Percentiles rank a stretch among this genome's conserved stretches.
These are phyloP conservation scores for Chenopodium quinoa DNA, from an alignment of 148 eudicot species.

Conservation along the genomic window DNA sequence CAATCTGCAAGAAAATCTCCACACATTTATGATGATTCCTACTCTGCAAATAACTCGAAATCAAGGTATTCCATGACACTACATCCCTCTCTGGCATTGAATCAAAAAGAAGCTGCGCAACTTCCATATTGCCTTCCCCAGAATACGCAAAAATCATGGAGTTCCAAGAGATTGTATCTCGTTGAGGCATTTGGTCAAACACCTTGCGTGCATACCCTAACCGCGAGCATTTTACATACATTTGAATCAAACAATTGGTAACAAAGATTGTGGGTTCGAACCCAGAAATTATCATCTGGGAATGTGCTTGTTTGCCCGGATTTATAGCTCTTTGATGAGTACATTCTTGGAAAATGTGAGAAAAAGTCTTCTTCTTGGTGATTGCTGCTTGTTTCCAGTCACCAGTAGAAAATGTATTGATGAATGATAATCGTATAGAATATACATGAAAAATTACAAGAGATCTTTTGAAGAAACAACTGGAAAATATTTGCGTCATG, in stretches of 20 bases:
- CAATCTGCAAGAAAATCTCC: conserved; percentile 52
- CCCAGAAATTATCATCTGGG: conserved; percentile 69
- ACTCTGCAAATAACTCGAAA: conserved; percentile 74
- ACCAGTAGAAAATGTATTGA: conserved; percentile 25
- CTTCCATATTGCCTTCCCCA: conserved; percentile 41
- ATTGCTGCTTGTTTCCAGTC: conserved; percentile 3
- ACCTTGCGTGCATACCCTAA: conserved; percentile 49
- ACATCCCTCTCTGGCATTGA: conserved; percentile 70
- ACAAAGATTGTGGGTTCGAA: conserved; percentile 75
- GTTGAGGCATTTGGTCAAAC: conserved; percentile 60
- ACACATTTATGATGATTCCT: conserved; percentile 45
- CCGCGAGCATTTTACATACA: conserved; percentile 59
- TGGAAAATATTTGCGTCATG: conserved; percentile 20
- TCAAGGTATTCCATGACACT: conserved; percentile 80
- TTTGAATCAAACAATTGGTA: conserved; percentile 71
- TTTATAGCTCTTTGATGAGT: conserved; percentile 40
- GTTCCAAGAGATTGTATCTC: conserved; percentile 74
- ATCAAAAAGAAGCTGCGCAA: conserved; percentile 49
- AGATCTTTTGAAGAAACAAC: neutral
- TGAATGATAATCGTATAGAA: conserved; percentile 10
- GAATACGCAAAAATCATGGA: conserved; percentile 64
- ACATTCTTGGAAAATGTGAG: conserved; percentile 72
- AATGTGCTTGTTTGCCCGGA: conserved; percentile 74
- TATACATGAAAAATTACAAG: neutral
- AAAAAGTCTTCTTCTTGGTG: conserved; percentile 47